A percentile compares a stretch with the other conserved stretches of the same genome.
Conservation (phyloP, 1,284 basidiomycete species). For the Moesziomyces aphidis region DNA sequence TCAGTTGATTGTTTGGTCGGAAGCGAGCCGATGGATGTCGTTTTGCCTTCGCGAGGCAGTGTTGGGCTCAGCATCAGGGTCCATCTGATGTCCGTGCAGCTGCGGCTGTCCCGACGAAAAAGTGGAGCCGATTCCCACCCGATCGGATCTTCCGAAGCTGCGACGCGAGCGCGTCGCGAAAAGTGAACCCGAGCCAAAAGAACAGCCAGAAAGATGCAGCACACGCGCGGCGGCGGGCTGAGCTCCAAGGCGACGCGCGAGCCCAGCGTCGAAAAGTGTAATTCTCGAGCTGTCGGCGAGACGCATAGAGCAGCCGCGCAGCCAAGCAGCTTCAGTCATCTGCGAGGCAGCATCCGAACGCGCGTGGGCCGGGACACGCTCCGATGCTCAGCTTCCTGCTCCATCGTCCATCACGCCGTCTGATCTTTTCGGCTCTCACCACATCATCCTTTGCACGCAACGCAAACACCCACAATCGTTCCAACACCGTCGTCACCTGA, state of each 20-base stretch:
- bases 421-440: background rate
- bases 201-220: constrained; percentile 1
- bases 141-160: background rate
- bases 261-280: background rate
- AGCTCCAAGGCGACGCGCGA: background rate
- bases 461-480: background rate
- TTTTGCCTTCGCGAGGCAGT: background rate
- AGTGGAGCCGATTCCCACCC: background rate
- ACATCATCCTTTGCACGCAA: no score
- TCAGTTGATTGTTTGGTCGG: background rate
- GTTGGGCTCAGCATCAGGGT: background rate
- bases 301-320: background rate
- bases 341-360: no score
- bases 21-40: background rate
- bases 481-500: no score
- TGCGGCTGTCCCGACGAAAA: background rate
- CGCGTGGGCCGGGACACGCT: no score
- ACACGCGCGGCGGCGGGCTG: background rate
- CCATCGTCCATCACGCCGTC: background rate
- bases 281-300: background rate
- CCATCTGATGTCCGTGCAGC: background rate
- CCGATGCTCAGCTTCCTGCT: background rate
- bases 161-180: constrained; percentile 45
- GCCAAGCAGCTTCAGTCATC: background rate
- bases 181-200: constrained; percentile 5